Conservation (phyloP, 106 monocot genomes). For the Dendrobium chrysotoxum region DNA sequence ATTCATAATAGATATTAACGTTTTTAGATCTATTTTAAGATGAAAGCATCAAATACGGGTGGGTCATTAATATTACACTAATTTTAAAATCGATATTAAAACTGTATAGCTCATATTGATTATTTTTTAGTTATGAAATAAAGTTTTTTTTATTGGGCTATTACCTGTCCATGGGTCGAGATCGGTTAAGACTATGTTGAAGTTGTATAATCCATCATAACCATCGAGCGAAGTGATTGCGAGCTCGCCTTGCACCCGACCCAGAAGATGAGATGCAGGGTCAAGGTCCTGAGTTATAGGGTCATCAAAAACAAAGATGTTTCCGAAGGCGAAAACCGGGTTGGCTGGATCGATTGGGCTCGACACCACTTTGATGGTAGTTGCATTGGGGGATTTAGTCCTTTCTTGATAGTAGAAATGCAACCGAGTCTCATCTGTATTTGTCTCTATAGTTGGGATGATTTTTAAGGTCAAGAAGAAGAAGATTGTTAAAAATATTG, state of each 20-base stretch:
- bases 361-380: neutral
- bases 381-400: neutral
- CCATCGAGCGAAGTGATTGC: slow-evolving; percentile 1
- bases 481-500: too few relatives aligned
- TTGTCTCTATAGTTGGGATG: too few relatives aligned
- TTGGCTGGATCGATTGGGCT: neutral
- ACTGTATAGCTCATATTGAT: too few relatives aligned
- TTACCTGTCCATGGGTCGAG: slow-evolving; percentile 12
- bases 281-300: slow-evolving; percentile 23
- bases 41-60: too few relatives aligned
- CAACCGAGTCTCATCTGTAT: neutral
- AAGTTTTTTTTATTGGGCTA: too few relatives aligned
- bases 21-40: too few relatives aligned
- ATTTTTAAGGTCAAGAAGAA: too few relatives aligned
- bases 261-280: slow-evolving; percentile 12
- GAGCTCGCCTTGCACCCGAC: slow-evolving; percentile 32
- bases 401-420: slow-evolving; percentile 10
- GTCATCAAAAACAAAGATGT: slow-evolving; percentile 30
- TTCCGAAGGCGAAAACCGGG: slow-evolving; percentile 22
- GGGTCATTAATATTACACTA: too few relatives aligned
- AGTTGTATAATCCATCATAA: slow-evolving; percentile 18
- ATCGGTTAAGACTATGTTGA: slow-evolving; percentile 23
- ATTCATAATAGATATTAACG: too few relatives aligned
- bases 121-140: too few relatives aligned
- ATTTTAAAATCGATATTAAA: too few relatives aligned